A percentile compares a stretch with the other conserved stretches of the same genome.
Evolutionary conservation across 164 flowering plant genomes (phyloP).

Genomic region (Stephania japonica): DNA sequence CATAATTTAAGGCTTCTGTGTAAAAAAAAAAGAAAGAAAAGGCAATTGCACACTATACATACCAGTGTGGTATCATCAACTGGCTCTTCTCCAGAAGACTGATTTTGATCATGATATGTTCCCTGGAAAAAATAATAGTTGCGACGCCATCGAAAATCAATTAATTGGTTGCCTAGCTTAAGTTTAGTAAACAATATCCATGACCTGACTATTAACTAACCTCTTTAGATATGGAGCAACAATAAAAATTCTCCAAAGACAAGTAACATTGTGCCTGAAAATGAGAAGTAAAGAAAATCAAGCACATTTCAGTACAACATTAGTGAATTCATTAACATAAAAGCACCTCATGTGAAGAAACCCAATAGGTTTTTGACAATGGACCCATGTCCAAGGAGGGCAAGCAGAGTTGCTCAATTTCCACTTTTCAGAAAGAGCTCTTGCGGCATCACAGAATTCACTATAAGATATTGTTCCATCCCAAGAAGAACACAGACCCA

Average conservation of each 20-base stretch:
- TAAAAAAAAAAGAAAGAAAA: not conserved
- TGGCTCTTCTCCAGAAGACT: slow-evolving; percentile 26
- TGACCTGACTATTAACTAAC: slow-evolving; percentile 17
- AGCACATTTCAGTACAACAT: not conserved
- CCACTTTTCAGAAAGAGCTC: slow-evolving; percentile 44
- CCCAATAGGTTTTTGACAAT: slow-evolving; percentile 27
- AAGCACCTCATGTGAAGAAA: slow-evolving; percentile 21
- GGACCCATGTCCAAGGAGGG: slow-evolving; percentile 59
- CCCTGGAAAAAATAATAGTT: slow-evolving; percentile 26
- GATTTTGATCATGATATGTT: slow-evolving; percentile 19
- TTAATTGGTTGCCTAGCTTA: not conserved
- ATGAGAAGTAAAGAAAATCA: not conserved
- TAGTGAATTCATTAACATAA: not conserved
- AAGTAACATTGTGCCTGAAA: slow-evolving; percentile 46
- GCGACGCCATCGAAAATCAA: not conserved
- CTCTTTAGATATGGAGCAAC: slow-evolving; percentile 22
- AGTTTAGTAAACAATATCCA: not conserved
- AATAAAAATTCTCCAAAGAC: slow-evolving; percentile 34
- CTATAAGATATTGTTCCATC: slow-evolving; percentile 44
- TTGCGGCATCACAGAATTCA: slow-evolving; percentile 41
- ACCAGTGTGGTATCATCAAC: slow-evolving; percentile 51
- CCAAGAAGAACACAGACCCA: slow-evolving; percentile 29
- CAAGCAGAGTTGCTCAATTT: slow-evolving; percentile 22
- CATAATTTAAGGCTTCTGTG: not conserved
- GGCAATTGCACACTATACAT: not conserved